These are phyloP conservation scores for Hericium rajendrae DNA, from an alignment of 768 basidiomycete genomes.

Conservation along the genomic window DNA sequence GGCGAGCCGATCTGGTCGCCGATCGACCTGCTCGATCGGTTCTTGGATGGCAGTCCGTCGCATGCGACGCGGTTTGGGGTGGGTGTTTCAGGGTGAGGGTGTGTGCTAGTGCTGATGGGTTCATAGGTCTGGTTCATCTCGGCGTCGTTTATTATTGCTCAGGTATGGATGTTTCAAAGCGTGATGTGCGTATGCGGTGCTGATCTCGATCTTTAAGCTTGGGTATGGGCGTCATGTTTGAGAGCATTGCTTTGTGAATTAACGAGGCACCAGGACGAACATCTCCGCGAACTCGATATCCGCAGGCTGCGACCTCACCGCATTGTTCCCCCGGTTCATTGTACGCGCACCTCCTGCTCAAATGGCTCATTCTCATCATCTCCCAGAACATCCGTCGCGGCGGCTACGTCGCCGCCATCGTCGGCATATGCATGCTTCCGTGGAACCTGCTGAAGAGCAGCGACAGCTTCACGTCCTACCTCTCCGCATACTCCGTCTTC, in stretches of 20 bases:
- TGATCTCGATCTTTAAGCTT: too few species aligned
- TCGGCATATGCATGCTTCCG: slow-evolving; percentile 66
- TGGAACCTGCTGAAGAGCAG: slow-evolving; percentile 70
- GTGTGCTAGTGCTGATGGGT: not conserved
- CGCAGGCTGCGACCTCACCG: slow-evolving; percentile 76
- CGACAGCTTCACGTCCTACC: slow-evolving; percentile 71
- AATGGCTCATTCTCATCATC: not conserved
- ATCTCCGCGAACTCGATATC: slow-evolving; percentile 78
- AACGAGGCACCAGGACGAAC: slow-evolving; percentile 43
- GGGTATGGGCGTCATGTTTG: slow-evolving; percentile 1
- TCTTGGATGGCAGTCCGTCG: slow-evolving; percentile 56
- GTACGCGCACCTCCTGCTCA: slow-evolving; percentile 25
- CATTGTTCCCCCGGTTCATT: slow-evolving; percentile 68
- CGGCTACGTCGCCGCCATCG: slow-evolving; percentile 72
- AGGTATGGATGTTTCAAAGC: slow-evolving; percentile 26
- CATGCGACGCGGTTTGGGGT: slow-evolving; percentile 61
- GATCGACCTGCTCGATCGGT: slow-evolving; percentile 57
- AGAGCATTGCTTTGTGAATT: not conserved
- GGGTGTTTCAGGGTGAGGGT: slow-evolving; percentile 9
- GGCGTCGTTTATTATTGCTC: slow-evolving; percentile 70
- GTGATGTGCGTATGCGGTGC: too few species aligned
- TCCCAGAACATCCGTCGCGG: slow-evolving; percentile 71
- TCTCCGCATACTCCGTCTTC: slow-evolving; percentile 77
- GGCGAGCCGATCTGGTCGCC: slow-evolving; percentile 75
- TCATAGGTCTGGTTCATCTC: slow-evolving; percentile 67